A percentile compares a stretch with the other conserved stretches of the same genome.
Conservation (phyloP, 2,329 filamentous ascomycete species). For the Trichoderma oligosporum region DNA sequence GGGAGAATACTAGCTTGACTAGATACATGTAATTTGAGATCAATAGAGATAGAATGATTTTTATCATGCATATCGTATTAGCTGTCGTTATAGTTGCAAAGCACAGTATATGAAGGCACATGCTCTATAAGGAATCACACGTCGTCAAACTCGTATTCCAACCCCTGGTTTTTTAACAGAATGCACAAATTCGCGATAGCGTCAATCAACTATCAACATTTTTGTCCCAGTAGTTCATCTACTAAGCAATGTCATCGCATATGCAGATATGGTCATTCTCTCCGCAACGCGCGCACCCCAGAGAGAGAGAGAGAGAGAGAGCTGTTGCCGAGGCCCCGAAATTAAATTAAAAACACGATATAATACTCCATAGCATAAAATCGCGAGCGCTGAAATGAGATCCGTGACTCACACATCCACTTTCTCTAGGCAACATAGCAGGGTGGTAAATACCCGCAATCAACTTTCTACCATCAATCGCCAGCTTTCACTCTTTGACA, state of each 20-base stretch:
- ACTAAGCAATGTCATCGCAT: background rate
- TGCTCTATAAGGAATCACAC: too few relatives aligned
- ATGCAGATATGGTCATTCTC: background rate
- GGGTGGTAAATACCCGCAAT: background rate
- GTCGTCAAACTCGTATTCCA: background rate
- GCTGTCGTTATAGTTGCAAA: background rate
- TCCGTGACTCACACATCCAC: constrained; percentile 8
- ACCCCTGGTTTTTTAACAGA: background rate
- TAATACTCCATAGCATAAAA: background rate
- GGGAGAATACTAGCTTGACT: too few relatives aligned
- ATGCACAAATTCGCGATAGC: background rate
- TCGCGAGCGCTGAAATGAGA: background rate
- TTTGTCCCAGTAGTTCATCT: background rate
- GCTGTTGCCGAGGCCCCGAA: too few relatives aligned
- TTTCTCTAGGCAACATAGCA: constrained; percentile 15
- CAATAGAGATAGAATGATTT: background rate
- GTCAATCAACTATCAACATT: background rate
- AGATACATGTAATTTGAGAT: too few relatives aligned
- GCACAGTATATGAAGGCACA: background rate
- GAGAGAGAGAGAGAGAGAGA: too few relatives aligned
- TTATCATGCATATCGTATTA: background rate
- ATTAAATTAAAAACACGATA: too few relatives aligned
- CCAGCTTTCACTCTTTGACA: too few relatives aligned
- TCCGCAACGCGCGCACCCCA: too few relatives aligned
- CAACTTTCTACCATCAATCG: background rate